Evolutionary conservation across 371 early-diverging fungal species (phyloP), one percentile per base, ranked within the genome.

Genomic region (Haplosporangium sp.): DNA sequence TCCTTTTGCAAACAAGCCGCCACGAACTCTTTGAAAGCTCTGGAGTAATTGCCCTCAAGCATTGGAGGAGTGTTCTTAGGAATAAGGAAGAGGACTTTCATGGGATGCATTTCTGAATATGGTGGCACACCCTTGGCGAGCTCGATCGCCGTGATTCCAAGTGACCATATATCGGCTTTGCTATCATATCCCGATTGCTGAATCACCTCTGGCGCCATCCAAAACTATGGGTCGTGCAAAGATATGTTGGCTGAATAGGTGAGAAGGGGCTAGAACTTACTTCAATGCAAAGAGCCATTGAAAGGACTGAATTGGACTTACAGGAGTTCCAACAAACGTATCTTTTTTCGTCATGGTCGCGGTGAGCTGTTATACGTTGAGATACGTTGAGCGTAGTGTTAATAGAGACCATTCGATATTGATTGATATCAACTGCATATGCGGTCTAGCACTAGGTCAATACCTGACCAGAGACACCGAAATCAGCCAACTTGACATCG

Each of bases 191-290:
- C 98, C 1, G 95, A 93, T 82, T 95, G 94, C 76, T 92, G 92
- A 68, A 99, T 99, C 2, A 99, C 98, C 85, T 99, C 98, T 5
- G 99, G 99, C 5, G 98, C 99, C 96, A 99, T 97, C 95, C 97
- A 97, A 79, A 94, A 98, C 83, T 90, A 69, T 20, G 36, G 29
- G 16, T 10, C 47, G 11, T 21, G 13, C 8, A 9, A 46, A 59
- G 8, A 29, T 4, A 37, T 21, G 46, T 40, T n/a, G 0, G 4
- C 21, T 29, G 29, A 29, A 29, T 29, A 29, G 29, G 29, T 29
- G 29, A 29, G 29, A 29, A 29, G 29, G 29, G 29, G 29, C 29
- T 4, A 4, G 45, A 20, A 38, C 7, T 14, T 18, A 9, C 29
- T 6, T 29, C 29, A 4, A 29, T 29, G 29, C 29, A 14, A 40